These are phyloP conservation scores for Solanum lignicaule DNA, from an alignment of 257 asterid species.

Conservation along the genomic window DNA sequence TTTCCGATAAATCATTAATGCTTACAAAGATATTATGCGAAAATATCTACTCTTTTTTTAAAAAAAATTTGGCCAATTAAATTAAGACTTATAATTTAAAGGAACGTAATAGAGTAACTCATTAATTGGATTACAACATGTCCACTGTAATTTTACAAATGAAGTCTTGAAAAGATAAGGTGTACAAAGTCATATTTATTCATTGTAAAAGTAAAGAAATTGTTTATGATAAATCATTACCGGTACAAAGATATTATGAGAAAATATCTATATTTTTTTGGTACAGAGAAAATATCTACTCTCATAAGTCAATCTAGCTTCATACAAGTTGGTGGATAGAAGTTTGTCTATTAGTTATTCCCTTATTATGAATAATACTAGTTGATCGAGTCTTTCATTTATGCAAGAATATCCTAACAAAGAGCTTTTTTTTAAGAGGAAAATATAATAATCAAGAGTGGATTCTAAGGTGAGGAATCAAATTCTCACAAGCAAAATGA, in stretches of 20 bases:
- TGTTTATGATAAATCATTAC: neutral
- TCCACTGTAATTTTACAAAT: too few relatives aligned
- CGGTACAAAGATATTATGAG: neutral
- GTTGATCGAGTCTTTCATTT: neutral
- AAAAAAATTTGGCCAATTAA: neutral
- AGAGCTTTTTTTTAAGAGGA: neutral
- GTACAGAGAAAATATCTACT: neutral
- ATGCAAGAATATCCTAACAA: neutral
- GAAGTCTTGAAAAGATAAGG: neutral
- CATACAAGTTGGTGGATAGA: neutral
- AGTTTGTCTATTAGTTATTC: neutral
- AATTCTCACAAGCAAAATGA: too few relatives aligned
- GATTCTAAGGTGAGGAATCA: too few relatives aligned
- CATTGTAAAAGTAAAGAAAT: accelerated
- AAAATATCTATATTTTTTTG: neutral
- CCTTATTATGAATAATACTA: neutral
- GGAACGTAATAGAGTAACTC: neutral
- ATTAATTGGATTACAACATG: neutral
- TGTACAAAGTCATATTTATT: neutral
- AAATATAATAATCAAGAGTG: neutral
- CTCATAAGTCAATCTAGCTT: neutral
- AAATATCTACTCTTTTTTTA: neutral
- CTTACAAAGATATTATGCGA: neutral
- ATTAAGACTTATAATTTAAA: neutral
- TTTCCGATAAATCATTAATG: neutral